phyloP scores from a whole-genome alignment of 768 basidiomycete species.

The Suillus subalutaceus region DNA sequence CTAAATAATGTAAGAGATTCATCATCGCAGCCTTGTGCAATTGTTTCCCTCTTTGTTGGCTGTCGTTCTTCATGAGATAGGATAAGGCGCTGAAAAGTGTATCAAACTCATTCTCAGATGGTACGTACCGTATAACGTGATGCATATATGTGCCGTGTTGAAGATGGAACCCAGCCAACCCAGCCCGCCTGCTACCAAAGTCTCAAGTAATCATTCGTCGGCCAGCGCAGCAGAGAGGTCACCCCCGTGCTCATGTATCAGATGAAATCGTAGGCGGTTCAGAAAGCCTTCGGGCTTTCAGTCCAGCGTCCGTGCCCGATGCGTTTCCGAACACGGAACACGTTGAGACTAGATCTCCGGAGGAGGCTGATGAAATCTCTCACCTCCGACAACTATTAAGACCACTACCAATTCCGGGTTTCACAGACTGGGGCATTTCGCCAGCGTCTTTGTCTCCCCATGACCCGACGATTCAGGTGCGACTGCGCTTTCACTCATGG shows the following conservation, averaged over 20 bases:
- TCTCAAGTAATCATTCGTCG: conserved; percentile 65
- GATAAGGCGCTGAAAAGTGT: conserved; percentile 52
- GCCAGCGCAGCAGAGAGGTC: conserved; percentile 47
- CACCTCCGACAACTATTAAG: conserved; percentile 57
- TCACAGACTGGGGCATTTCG: conserved; percentile 81
- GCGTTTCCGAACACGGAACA: background rate
- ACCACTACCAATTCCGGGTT: conserved; percentile 65
- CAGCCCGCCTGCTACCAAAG: conserved; percentile 49
- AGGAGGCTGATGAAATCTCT: conserved; percentile 48
- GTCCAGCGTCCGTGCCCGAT: background rate
- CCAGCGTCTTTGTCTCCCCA: conserved; percentile 54
- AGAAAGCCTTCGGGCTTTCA: conserved; percentile 9
- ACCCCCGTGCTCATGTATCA: conserved; percentile 51
- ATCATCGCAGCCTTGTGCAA: conserved; percentile 35
- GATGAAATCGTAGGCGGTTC: conserved; percentile 42
- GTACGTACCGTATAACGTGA: conserved; percentile 21
- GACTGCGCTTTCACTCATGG: conserved; percentile 13
- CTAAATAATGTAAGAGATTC: conserved; percentile 64
- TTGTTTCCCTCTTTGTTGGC: conserved; percentile 72
- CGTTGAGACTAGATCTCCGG: background rate
- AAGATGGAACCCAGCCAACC: conserved; percentile 7
- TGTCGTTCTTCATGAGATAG: conserved; percentile 64
- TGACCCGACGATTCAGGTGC: conserved; percentile 65
- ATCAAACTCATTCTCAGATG: conserved; percentile 30
- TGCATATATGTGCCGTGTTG: background rate